Evolutionary conservation across 352 stramenopile genomes (phyloP).

Genomic region (Elongisporangium prolatum): DNA sequence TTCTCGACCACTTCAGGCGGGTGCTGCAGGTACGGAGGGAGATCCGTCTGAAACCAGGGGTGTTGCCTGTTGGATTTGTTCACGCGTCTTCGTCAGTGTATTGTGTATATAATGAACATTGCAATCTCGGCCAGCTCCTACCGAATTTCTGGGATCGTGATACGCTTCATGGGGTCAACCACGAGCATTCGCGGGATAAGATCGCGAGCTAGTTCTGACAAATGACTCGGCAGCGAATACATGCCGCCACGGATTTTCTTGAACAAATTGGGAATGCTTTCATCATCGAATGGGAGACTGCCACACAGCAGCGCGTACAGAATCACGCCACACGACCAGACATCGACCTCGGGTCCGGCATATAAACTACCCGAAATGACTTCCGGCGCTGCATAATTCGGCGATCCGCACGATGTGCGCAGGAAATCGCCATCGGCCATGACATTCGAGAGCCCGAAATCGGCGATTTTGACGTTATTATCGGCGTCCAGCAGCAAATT

Average conservation of each 20-base stretch:
- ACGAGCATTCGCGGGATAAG: slow-evolving; percentile 98
- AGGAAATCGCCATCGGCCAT: slow-evolving; percentile 99
- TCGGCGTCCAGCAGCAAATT: slow-evolving; percentile 97
- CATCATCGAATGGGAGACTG: slow-evolving; percentile 98
- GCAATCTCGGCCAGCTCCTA: slow-evolving; percentile 2
- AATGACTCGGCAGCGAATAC: slow-evolving; percentile 96
- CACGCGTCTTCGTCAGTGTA: not conserved
- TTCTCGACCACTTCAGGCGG: slow-evolving; percentile 95
- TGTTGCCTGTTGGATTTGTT: slow-evolving; percentile 59
- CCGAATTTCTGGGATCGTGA: slow-evolving; percentile 98
- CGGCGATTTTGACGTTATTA: slow-evolving; percentile 99
- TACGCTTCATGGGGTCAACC: slow-evolving; percentile 99
- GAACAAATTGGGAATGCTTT: slow-evolving; percentile 98
- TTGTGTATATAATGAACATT: not conserved
- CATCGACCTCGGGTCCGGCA: slow-evolving; percentile 97
- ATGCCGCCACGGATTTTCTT: slow-evolving; percentile 99
- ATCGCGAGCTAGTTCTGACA: slow-evolving; percentile 94
- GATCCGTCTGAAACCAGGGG: slow-evolving; percentile 97
- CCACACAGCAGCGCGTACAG: slow-evolving; percentile 98
- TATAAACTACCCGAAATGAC: slow-evolving; percentile 99
- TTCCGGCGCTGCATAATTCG: slow-evolving; percentile 99
- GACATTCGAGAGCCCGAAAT: slow-evolving; percentile 99
- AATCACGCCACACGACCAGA: slow-evolving; percentile 99
- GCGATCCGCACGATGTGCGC: slow-evolving; percentile 95
- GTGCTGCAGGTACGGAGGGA: slow-evolving; percentile 97